Evolutionary conservation across 305 asterid species (phyloP).

Genomic region (Fraxinus dipetala): DNA sequence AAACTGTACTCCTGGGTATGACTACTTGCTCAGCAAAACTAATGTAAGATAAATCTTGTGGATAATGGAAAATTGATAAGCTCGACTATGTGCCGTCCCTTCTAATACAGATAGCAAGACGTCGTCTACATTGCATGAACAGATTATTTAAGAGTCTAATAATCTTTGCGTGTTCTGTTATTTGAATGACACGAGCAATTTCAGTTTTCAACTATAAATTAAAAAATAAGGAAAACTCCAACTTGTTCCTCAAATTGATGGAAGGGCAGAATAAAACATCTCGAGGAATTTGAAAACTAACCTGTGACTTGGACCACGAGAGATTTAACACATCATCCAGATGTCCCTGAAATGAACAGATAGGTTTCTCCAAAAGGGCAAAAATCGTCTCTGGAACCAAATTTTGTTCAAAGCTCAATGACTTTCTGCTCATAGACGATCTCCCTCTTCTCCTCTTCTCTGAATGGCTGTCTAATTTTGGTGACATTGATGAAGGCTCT

Average conservation of each 20-base stretch:
- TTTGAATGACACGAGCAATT: background rate
- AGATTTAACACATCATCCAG: slow-evolving; percentile 84
- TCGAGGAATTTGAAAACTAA: slow-evolving; percentile 28
- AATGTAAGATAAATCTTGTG: background rate
- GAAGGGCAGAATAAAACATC: background rate
- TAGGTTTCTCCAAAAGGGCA: slow-evolving; percentile 76
- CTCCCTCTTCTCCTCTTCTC: slow-evolving; percentile 89
- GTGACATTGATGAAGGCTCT: slow-evolving; percentile 67
- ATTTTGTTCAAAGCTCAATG: slow-evolving; percentile 74
- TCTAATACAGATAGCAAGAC: background rate
- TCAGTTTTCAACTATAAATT: background rate
- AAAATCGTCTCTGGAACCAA: slow-evolving; percentile 82
- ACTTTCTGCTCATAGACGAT: slow-evolving; percentile 83
- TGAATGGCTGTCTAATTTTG: slow-evolving; percentile 60
- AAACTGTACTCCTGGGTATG: background rate
- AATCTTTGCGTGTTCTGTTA: background rate
- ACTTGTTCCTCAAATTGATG: background rate
- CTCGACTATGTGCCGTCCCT: background rate
- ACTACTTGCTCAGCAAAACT: background rate
- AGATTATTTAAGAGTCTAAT: background rate
- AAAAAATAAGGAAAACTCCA: background rate
- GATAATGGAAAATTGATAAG: background rate
- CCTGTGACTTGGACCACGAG: slow-evolving; percentile 99
- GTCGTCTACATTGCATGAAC: background rate
- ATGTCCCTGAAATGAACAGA: slow-evolving; percentile 86